Conservation (phyloP, 148 eudicot genomes). For the Fagopyrum homotropicum region DNA sequence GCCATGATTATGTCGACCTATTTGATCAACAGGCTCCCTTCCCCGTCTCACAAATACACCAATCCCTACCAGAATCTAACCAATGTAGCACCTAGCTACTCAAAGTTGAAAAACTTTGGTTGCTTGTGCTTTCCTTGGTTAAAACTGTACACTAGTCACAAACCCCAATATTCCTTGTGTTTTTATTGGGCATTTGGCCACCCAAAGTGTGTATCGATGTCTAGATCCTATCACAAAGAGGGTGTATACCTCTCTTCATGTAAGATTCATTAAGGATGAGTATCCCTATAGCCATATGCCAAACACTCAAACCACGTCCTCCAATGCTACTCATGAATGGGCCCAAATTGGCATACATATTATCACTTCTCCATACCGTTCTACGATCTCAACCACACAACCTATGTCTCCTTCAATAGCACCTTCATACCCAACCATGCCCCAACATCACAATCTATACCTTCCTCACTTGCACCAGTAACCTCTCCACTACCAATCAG, state of each 20-base stretch:
- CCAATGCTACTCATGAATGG: too few relatives aligned
- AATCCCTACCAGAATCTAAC: not conserved
- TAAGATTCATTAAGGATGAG: not conserved
- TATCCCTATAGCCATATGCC: too few relatives aligned
- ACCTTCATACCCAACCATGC: too few relatives aligned
- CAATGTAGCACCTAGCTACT: not conserved
- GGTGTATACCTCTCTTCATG: slow-evolving; percentile 5
- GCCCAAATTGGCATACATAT: too few relatives aligned
- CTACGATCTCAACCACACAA: too few relatives aligned
- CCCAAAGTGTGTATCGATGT: not conserved
- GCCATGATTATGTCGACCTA: not conserved
- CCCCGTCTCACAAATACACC: not conserved
- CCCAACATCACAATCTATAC: not conserved
- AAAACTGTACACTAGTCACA: not conserved
- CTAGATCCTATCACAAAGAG: not conserved
- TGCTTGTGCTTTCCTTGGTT: not conserved
- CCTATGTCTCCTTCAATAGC: too few relatives aligned
- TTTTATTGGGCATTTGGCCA: not conserved
- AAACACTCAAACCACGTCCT: too few relatives aligned
- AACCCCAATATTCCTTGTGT: not conserved
- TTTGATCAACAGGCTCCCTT: not conserved
- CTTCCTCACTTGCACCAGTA: not conserved
- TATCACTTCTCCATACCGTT: too few relatives aligned
- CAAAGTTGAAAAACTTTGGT: not conserved
- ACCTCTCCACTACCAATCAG: not conserved